A percentile compares a stretch with the other conserved stretches of the same genome.
Conservation (phyloP, 176 grass and related monocot species). For the Chrysopogon serrulatus region DNA sequence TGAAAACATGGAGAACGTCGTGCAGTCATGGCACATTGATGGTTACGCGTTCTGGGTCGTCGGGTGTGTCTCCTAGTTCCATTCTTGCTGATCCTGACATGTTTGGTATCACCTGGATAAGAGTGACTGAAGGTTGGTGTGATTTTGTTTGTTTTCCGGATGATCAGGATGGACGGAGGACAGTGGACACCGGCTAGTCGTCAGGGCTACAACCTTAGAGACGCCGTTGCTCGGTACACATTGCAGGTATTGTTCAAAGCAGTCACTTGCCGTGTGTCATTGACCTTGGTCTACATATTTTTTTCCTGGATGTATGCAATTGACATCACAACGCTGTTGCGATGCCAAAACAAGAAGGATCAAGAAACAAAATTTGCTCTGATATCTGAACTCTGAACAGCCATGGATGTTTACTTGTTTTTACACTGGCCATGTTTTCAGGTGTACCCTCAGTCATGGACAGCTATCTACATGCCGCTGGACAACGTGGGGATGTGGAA, state of each 20-base stretch:
- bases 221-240: constrained; percentile 72
- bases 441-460: constrained; percentile 91
- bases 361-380: not conserved
- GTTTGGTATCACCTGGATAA: not conserved
- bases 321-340: not conserved
- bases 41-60: constrained; percentile 95
- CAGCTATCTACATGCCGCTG: constrained; percentile 87
- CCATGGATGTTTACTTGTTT: not conserved
- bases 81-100: not conserved
- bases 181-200: constrained; percentile 68
- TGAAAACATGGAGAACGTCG: constrained; percentile 62
- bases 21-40: constrained; percentile 93
- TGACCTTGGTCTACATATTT: not conserved
- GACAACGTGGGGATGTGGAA: constrained; percentile 99
- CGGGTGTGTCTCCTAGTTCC: constrained; percentile 27
- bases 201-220: constrained; percentile 67
- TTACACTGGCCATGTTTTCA: constrained; percentile 23
- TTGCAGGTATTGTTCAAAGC: constrained; percentile 51
- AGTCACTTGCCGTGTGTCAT: not conserved
- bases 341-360: not conserved
- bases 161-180: constrained; percentile 81
- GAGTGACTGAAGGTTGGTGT: not conserved
- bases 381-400: not conserved
- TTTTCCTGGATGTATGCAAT: not conserved
- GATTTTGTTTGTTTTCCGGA: not conserved